Conservation (phyloP, 208 protist species). For the Sergeia podlipaevii region DNA sequence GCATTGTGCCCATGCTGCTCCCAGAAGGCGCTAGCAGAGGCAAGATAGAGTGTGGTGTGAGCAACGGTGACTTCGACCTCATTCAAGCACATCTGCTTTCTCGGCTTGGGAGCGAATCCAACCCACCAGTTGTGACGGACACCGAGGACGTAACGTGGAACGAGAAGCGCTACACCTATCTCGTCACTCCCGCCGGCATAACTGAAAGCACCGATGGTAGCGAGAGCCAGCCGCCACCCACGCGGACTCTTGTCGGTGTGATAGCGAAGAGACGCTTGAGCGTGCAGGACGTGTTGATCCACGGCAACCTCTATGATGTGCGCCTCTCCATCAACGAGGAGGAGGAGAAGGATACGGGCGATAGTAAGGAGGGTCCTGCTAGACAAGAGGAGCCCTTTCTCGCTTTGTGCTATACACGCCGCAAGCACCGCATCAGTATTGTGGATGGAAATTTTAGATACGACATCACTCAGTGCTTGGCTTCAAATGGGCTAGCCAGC, state of each 20-base stretch:
- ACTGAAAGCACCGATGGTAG: constrained; percentile 16
- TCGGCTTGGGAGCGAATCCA: not conserved
- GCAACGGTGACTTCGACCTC: not conserved
- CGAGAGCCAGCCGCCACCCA: too few species aligned
- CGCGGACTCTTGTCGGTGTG: constrained; percentile 11
- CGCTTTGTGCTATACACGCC: constrained; percentile 30
- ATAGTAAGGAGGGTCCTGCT: constrained; percentile 1
- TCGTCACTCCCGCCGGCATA: constrained; percentile 6
- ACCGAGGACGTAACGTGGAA: constrained; percentile 52
- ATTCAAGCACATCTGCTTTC: constrained; percentile 2
- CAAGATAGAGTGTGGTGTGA: constrained; percentile 3
- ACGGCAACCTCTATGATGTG: constrained; percentile 54
- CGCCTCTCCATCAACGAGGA: constrained; percentile 62
- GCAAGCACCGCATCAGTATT: constrained; percentile 50
- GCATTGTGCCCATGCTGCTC: not conserved
- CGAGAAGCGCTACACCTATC: constrained; percentile 50
- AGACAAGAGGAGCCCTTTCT: not conserved
- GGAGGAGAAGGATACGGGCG: not conserved
- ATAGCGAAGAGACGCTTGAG: constrained; percentile 54
- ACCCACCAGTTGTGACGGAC: not conserved
- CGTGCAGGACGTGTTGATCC: constrained; percentile 58
- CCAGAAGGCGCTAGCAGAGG: not conserved
- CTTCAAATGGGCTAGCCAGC: constrained; percentile 4
- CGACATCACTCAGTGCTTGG: constrained; percentile 51
- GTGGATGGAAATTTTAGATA: constrained; percentile 43